Evolutionary conservation across 768 basidiomycete genomes (phyloP).

Genomic region (Porphyrellus cyaneotinctus): DNA sequence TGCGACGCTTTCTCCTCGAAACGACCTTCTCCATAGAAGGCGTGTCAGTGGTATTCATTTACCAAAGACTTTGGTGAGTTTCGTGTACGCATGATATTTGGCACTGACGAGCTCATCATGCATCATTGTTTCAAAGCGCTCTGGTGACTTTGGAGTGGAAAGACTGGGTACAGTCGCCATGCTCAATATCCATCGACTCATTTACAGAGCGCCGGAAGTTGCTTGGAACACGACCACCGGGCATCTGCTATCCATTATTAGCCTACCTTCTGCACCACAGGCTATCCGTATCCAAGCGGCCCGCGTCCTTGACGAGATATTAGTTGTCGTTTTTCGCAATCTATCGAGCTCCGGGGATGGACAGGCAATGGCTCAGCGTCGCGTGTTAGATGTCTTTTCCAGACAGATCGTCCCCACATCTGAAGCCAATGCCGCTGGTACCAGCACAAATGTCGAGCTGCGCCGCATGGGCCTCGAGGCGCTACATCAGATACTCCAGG

Average conservation of each 20-base stretch:
- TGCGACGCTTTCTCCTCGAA: constrained; percentile 38
- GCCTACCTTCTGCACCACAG: constrained; percentile 65
- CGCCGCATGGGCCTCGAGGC: constrained; percentile 87
- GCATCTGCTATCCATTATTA: constrained; percentile 76
- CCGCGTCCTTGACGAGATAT: constrained; percentile 78
- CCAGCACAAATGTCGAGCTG: constrained; percentile 62
- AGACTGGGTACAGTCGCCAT: constrained; percentile 77
- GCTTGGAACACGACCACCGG: constrained; percentile 81
- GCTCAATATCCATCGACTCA: constrained; percentile 83
- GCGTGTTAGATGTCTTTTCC: constrained; percentile 81
- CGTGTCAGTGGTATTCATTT: constrained; percentile 88
- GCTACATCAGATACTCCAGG: constrained; percentile 84
- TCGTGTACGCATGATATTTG: background rate
- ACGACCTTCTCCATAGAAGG: constrained; percentile 51
- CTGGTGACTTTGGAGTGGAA: constrained; percentile 90
- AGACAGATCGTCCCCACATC: constrained; percentile 60
- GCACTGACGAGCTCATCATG: background rate
- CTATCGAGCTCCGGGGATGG: constrained; percentile 55
- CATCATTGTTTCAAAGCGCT: constrained; percentile 46
- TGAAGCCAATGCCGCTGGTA: constrained; percentile 41
- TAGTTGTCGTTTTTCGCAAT: constrained; percentile 73
- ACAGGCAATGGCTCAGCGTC: constrained; percentile 69
- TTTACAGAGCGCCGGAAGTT: constrained; percentile 74
- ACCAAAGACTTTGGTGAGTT: constrained; percentile 68
- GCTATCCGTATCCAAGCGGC: constrained; percentile 86